These are phyloP conservation scores for Cardiosporidium cionae DNA, from an alignment of 169 alveolate species.

Conservation along the genomic window DNA sequence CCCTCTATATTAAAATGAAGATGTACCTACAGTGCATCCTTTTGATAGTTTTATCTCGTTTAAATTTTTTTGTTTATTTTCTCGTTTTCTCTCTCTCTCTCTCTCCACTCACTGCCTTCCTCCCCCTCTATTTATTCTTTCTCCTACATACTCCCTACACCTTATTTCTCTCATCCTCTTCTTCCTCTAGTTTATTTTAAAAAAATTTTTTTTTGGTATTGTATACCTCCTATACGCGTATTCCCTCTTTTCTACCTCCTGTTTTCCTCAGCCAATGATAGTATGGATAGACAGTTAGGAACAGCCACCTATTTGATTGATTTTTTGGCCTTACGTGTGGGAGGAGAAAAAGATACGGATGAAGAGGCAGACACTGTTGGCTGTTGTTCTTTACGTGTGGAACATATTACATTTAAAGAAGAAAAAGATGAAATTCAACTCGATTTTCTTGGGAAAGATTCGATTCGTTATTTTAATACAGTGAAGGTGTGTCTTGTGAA, in stretches of 20 bases:
- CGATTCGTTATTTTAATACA: slow-evolving; percentile 91
- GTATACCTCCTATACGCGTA: background rate
- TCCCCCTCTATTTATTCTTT: no score
- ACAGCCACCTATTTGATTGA: slow-evolving; percentile 97
- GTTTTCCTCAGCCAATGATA: background rate
- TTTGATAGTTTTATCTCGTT: no score
- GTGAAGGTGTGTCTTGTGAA: slow-evolving; percentile 76
- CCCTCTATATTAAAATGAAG: no score
- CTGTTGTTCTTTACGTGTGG: slow-evolving; percentile 95
- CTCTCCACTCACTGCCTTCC: background rate
- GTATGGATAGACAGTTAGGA: slow-evolving; percentile 86
- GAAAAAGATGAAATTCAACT: slow-evolving; percentile 50
- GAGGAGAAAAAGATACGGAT: slow-evolving; percentile 95
- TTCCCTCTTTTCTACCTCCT: no score
- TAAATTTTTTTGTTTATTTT: no score
- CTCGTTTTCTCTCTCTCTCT: no score
- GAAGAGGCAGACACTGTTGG: slow-evolving; percentile 99
- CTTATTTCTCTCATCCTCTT: background rate
- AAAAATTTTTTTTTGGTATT: background rate
- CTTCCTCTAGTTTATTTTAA: background rate
- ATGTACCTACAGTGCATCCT: no score
- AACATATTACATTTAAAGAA: slow-evolving; percentile 80
- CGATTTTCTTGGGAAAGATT: slow-evolving; percentile 94
- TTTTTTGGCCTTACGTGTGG: slow-evolving; percentile 97
- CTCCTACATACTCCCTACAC: background rate